A percentile compares a stretch with the other conserved stretches of the same genome.
phyloP scores from a whole-genome alignment of 768 basidiomycete species.

The Boletus fagicola region DNA sequence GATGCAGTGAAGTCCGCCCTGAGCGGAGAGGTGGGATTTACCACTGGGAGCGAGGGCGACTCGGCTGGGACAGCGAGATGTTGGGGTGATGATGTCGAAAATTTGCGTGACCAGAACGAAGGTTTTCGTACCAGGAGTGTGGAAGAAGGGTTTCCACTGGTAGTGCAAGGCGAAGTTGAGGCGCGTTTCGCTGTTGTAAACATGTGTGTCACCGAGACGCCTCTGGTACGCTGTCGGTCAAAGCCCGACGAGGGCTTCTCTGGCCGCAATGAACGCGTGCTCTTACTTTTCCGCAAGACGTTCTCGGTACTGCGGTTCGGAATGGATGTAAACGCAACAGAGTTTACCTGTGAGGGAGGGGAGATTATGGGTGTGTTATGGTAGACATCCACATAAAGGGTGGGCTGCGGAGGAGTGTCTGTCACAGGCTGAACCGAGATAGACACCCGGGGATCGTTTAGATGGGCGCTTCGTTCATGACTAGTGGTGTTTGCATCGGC shows the following conservation, averaged over 20 bases:
- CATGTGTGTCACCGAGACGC: constrained; percentile 56
- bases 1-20: constrained; percentile 31
- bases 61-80: constrained; percentile 30
- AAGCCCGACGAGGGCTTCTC: constrained; percentile 8
- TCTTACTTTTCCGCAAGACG: constrained; percentile 50
- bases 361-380: constrained; percentile 47
- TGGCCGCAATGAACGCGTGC: constrained; percentile 38
- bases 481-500: neutral
- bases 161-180: constrained; percentile 34
- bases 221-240: constrained; percentile 43
- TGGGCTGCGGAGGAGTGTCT: constrained; percentile 48
- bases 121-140: constrained; percentile 52
- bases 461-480: constrained; percentile 2
- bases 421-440: constrained; percentile 20
- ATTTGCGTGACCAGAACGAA: constrained; percentile 68
- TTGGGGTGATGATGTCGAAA: constrained; percentile 35
- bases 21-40: constrained; percentile 46
- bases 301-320: constrained; percentile 15
- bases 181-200: constrained; percentile 43
- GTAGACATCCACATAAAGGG: constrained; percentile 57
- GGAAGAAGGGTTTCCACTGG: constrained; percentile 25
- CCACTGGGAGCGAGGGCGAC: constrained; percentile 37
- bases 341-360: constrained; percentile 47
- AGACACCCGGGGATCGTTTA: constrained; percentile 12
- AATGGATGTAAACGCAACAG: constrained; percentile 42